Evolutionary conservation across 345 rosid species (phyloP), one percentile per base, ranked within the genome.

Genomic region (Microthlaspi erraticum): DNA sequence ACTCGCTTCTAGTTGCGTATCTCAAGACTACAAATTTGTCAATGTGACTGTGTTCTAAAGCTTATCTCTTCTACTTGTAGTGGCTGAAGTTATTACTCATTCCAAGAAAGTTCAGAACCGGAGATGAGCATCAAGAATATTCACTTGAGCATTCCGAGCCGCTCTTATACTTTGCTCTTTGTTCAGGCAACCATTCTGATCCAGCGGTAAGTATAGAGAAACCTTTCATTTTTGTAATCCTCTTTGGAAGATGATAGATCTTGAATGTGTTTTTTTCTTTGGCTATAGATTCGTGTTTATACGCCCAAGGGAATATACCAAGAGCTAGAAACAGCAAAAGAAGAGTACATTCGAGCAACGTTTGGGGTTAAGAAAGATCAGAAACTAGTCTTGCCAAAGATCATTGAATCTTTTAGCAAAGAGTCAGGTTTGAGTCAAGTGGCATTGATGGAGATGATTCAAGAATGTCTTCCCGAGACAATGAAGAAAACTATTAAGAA

Each of bases 171-270:
- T 94, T 94, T 66, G 85, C 95, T 0, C 93, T 94, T 61, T 85
- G 95, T 67, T 84, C 91, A 11, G 97, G 99, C 61, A 91, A 81
- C 83, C 96, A 91, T 85, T 94, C 99, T 7, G 97, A 94, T 74
- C 99, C 99, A 9, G 96, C 97, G 77, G 99, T 94, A 86, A 66
- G 73, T 68, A 61, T 53, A 75, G 71, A 75, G 71, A 64, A 55
- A 48, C 53, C 62, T 49, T 63, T 31, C 39, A 12, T 29, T 8
- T 63, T 14, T 56, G 13, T 1, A 12, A 52, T 12, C 53, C 50
- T 49, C 5, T 10, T 32, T 38, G 32, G 19, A 44, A 11, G 16
- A 2, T 7, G 9, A 64, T 11, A 3, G 42, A 53, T 71, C 37
- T 43, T 71, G 57, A 77, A 53, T 43, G 16, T 71, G 48, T 42